Evolutionary conservation across 805 yeast genomes (phyloP), one percentile per base, ranked within the genome.

Genomic region (Candida pseudofarinosa): DNA sequence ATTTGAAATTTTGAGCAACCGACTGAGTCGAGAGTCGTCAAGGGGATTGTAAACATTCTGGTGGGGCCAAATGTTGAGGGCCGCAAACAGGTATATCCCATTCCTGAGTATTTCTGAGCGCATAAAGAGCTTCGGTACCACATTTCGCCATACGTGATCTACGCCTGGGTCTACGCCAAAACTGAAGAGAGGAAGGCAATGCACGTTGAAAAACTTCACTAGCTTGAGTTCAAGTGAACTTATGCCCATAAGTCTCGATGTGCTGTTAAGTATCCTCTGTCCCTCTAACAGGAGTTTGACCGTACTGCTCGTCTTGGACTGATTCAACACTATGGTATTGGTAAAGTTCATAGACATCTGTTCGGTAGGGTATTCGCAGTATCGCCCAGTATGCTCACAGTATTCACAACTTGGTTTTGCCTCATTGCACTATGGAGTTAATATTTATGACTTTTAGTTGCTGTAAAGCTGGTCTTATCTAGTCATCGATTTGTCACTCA

Each of bases 121-220:
- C 19, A 54, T 44, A 41, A 63, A 63, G 19, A 53, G 43, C 8
- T 43, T 34, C 4, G 69, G 69, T 1, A 61, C 59, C n/a, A 49
- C 42, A 8, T 39, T 35, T 13, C 49, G 48, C 69, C 69, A 65
- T 4, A 56, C 50, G 8, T 41, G 38, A 19, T 59, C 56, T 13
- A 57, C 51, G 5, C 35, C 44, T 17, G 43, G 38, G 40, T 56
- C 53, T 30, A 52, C 52, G 6, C 56, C 58, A 45, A 47, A 58
- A 4, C 65, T 51, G 42, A 65, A 58, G 10, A 58, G 38, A 4
- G 56, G 52, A 4, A 62, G 44, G 42, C 71, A 63, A 34, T 53
- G 50, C 38, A 43, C 45, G 33, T 63, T 50, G 51, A 65, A 65
- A 41, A 61, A 64, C 10, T 55, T 44, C 36, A 59, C 40, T 10